phyloP scores from a whole-genome alignment of 2,329 filamentous ascomycete genomes.

The Fusarium sp. region DNA sequence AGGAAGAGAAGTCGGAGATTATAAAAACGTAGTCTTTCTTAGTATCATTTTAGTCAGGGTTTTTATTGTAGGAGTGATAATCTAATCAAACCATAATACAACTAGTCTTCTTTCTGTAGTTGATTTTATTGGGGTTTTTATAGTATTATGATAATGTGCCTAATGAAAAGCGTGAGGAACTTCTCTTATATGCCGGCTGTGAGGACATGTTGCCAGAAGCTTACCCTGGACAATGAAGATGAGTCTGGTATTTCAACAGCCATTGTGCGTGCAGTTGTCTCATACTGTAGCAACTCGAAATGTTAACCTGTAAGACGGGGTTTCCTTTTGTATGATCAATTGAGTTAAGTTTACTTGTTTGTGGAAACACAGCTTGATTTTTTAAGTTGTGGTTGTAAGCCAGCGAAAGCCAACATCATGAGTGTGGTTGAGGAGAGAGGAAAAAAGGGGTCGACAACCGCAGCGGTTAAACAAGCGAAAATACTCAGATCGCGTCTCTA shows the following conservation, averaged over 20 bases:
- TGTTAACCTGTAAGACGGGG: too few relatives aligned
- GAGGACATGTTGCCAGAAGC: background rate
- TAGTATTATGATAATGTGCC: background rate
- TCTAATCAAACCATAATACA: background rate
- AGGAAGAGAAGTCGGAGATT: background rate
- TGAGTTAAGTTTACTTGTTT: rapidly evolving
- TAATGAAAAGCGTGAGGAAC: too few relatives aligned
- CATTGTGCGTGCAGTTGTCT: background rate
- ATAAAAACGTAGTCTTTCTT: background rate
- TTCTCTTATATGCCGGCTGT: background rate
- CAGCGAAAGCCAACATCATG: too few relatives aligned
- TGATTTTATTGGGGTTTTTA: background rate
- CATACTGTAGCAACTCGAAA: rapidly evolving
- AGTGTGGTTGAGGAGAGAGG: background rate
- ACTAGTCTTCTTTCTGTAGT: too few relatives aligned
- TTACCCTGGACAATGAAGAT: background rate
- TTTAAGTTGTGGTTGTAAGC: too few relatives aligned
- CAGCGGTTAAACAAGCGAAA: background rate
- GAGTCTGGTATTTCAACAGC: background rate
- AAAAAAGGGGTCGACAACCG: background rate
- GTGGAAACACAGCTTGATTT: background rate
- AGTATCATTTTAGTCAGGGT: background rate
- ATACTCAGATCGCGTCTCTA: background rate
- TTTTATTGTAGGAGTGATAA: background rate
- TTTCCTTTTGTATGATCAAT: background rate